Evolutionary conservation across 2,329 filamentous ascomycete genomes (phyloP), one percentile per base, ranked within the genome.

Genomic region (Fusarium sp.): DNA sequence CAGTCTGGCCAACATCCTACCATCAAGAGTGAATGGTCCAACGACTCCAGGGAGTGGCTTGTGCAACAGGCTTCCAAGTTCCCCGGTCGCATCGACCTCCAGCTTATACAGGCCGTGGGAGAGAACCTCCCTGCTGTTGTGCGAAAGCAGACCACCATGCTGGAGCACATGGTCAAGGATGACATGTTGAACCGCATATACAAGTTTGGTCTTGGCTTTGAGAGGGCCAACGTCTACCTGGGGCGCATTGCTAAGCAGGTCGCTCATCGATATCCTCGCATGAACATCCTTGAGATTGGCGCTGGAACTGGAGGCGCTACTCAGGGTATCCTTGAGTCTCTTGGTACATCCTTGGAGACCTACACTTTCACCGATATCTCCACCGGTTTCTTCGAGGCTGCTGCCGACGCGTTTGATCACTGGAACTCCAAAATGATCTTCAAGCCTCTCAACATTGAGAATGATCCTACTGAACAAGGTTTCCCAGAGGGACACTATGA

Each of bases 91-190:
- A 57, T 57, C 3, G 57, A 61, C 24, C 53, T 80, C 15, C 75
- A 78, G 24, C 65, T 78, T 6, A 53, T 75, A 1, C 52, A 74
- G 9, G 66, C 68, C 4, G 76, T 79, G 1, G 75, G 81, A 2
- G 76, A 80, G 38, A 71, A 77, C 26, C 65, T 84, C 18, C 68
- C 77, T 4, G 62, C 73, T 16, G 74, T 79, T 3, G 69, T 84
- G 13, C 71, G 74, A 2, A 78, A 77, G 5, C 70, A 78, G 37
- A 75, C 61, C 8, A 79, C 70, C 6, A 77, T 81, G 55, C 73
- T 83, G 10, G 81, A 83, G 55, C 73, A 78, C 44, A 63, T 84
- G 50, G 74, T 70, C 31, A 68, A 76, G 29, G 73, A 82, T 18
- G 72, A 76, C 10, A 63, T 81, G 38, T 66, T 83, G 3, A 69